Evolutionary conservation across 108 stramenopile species (phyloP), one percentile per base, ranked within the genome.

Genomic region (Cyclotella cryptica): DNA sequence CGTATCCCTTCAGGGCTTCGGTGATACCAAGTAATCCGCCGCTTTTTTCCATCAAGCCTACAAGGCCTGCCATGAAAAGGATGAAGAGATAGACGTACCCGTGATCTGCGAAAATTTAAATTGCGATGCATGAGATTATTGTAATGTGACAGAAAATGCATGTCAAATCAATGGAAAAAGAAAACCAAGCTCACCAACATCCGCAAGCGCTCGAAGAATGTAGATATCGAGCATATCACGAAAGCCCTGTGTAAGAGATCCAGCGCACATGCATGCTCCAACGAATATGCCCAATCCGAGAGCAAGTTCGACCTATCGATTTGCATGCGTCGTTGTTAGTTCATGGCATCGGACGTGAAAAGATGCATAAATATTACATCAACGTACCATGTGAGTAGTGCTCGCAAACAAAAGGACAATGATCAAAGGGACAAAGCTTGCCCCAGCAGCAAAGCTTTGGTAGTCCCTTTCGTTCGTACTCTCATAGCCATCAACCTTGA

Each of bases 1-100:
- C 81, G 52, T 74, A 85, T n/a, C 52, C 51, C 8, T 39, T 70
- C 10, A 91, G 40, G 2, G 46, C 52, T 19, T 51, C 18, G 12
- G 84, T 69, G 41, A 91, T 72, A 10, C 81, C 90, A 13, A 51
- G 11, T 3, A 84, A 66, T 30, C 90, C 90, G 18, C 90, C 90
- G 49, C 79, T 74, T 66, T 75, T 82, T 40, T 83, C 74, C 66
- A 88, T 75, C 49, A 88, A 61, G 17, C 84, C 77, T 9, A 86
- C 87, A 0, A 91, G 47, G 46, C 82, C 85, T 8, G 83, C 65
- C 69, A 91, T 81, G 53, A 85, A 79, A 63, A 85, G 61, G 39
- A 75, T 78, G 69, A 89, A 89, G 21, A 85, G 58, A 35, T 71
- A 61, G 64, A 87, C 73, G 51, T 29, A 85, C 4, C 46, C 80